Evolutionary conservation across 2,329 filamentous ascomycete species (phyloP).

Genomic region (Tolypocladium tropicale): DNA sequence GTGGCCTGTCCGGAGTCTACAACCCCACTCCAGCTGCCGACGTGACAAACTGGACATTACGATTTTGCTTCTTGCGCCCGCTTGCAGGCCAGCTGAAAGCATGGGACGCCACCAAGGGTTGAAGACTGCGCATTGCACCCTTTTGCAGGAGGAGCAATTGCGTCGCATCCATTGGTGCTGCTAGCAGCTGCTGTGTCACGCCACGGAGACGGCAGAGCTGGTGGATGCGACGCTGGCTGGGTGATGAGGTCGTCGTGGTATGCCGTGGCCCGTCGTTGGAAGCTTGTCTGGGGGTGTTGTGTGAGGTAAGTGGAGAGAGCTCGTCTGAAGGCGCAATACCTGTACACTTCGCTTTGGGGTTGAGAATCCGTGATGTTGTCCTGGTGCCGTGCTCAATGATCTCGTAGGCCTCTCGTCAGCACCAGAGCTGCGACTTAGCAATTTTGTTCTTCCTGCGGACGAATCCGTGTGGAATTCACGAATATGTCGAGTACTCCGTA

Average conservation of each 20-base stretch:
- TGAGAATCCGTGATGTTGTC: no score
- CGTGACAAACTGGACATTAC: not conserved
- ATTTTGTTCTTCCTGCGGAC: no score
- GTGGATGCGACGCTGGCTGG: not conserved
- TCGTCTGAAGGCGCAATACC: no score
- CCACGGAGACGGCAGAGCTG: not conserved
- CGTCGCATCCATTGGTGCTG: not conserved
- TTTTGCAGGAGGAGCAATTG: not conserved
- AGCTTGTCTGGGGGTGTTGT: not conserved
- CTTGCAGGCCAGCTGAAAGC: not conserved
- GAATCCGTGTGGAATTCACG: no score
- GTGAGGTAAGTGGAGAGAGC: no score
- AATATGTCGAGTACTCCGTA: no score
- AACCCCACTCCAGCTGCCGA: not conserved
- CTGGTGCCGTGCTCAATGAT: no score
- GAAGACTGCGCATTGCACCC: not conserved
- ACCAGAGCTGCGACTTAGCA: no score
- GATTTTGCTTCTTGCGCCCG: not conserved
- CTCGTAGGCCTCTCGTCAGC: no score
- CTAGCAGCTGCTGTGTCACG: not conserved
- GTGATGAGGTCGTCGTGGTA: not conserved
- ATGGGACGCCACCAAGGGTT: not conserved
- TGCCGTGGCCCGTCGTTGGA: not conserved
- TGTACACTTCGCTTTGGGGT: no score
- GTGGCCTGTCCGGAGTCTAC: not conserved